phyloP scores from a whole-genome alignment of 2,329 filamentous ascomycete species.

The Fusarium sambucinum region DNA sequence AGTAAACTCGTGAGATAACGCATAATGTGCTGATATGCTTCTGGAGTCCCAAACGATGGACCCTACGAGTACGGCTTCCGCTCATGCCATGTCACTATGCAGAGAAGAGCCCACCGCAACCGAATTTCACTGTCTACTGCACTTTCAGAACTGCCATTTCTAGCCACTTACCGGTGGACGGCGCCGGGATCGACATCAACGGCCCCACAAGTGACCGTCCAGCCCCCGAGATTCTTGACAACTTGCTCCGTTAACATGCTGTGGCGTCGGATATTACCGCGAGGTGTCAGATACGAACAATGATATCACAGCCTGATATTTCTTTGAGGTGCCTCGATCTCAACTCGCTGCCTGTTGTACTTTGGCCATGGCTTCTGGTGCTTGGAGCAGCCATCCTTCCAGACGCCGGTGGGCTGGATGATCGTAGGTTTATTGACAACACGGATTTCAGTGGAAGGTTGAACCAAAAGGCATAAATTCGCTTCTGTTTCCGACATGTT shows the following conservation, averaged over 20 bases:
- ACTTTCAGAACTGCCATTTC: constrained; percentile 12
- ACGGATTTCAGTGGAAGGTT: not conserved
- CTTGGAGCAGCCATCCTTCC: not conserved
- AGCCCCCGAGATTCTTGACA: not conserved
- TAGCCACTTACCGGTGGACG: constrained; percentile 26
- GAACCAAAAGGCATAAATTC: not conserved
- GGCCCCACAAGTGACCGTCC: constrained; percentile 21
- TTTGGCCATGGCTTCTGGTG: not conserved
- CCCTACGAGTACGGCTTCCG: not conserved
- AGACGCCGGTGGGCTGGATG: no score
- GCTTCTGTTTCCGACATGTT: not conserved
- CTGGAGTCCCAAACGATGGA: not conserved
- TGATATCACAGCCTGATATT: not conserved
- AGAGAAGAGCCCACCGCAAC: not conserved
- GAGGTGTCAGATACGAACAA: not conserved
- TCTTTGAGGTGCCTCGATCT: not conserved
- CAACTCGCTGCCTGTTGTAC: not conserved
- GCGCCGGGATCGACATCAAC: constrained; percentile 12
- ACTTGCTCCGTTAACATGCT: not conserved
- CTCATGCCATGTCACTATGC: not conserved
- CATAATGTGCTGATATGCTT: not conserved
- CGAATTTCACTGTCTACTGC: not conserved
- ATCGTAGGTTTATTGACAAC: not conserved
- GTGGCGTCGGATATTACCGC: not conserved
- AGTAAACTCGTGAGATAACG: not conserved